These are phyloP conservation scores for Podospora pseudocomata DNA, from an alignment of 495 filamentous ascomycete species.

Conservation along the genomic window DNA sequence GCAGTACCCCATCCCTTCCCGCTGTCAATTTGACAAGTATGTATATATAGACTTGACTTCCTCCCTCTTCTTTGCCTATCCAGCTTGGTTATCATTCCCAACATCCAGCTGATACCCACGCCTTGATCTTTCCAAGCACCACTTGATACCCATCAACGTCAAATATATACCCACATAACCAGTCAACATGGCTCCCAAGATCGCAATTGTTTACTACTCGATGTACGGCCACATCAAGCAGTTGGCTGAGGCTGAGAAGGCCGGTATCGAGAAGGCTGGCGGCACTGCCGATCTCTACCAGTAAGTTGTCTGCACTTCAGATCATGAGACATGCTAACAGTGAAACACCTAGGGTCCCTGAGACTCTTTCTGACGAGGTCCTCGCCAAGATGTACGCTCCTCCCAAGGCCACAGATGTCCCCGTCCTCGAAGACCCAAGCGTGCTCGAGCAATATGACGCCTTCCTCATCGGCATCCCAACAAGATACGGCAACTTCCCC, in stretches of 20 bases:
- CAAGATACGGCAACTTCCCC: constrained; percentile 98
- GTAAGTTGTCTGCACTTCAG: constrained; percentile 41
- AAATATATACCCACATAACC: constrained; percentile 15
- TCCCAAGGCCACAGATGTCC: constrained; percentile 63
- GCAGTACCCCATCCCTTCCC: background rate
- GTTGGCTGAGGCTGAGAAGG: constrained; percentile 86
- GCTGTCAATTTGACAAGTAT: background rate
- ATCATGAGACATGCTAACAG: background rate
- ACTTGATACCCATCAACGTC: constrained; percentile 17
- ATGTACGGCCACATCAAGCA: constrained; percentile 88
- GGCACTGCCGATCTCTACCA: constrained; percentile 77
- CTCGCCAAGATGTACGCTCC: constrained; percentile 83
- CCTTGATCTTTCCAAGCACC: background rate
- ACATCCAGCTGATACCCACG: background rate
- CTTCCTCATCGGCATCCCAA: constrained; percentile 93
- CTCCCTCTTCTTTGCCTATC: background rate
- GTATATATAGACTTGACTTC: constrained; percentile 10
- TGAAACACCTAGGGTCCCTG: constrained; percentile 56
- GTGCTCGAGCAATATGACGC: constrained; percentile 77
- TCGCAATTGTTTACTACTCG: constrained; percentile 93
- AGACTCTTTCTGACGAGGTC: constrained; percentile 82
- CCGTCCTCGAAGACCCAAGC: constrained; percentile 58
- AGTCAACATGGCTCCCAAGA: constrained; percentile 78
- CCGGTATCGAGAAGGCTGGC: constrained; percentile 84
- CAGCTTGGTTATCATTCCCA: constrained; percentile 1